Base-by-base conservation (phyloP, 768 basidiomycete genomes). In the Termitomyces sp. region DNA sequence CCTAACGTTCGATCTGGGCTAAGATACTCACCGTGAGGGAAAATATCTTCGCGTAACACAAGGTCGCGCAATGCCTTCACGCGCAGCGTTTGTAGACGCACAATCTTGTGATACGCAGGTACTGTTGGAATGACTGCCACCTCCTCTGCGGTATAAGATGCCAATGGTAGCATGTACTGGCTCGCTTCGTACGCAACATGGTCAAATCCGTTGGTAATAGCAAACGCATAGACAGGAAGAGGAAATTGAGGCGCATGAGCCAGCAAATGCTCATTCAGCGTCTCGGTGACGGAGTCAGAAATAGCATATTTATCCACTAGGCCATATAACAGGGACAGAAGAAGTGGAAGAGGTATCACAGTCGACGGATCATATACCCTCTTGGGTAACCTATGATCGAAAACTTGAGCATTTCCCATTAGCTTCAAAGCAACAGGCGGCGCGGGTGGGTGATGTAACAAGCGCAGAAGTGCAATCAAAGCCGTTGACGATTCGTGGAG, bases 261-360 rank as follows among this genome's bases (percentile, higher is more conserved):
- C 20, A 77, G 63, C 2, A 91, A 72, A 71, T 90, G 88, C 31
- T 73, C 71, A 60, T 77, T 74, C 50, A 91, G 67, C 17, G 73
- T 70, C 3, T 71, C 68, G 57, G 78, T 67, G 51, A 85, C 77
- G 5, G 77, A 63, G 9, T 79, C 77, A 36, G 80, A 75, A 25
- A 91, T 74, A 4, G 75, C 77, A 66, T 91, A 91, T 69, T 91
- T 91, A 72, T 90, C 89, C 38, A 78, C 82, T 46, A 90, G 75
- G 49, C 68, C 72, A 68, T 86, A 80, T 64, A 91, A 74, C 51
- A 79, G 65, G 14, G 83, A 72, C 14, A 72, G 77, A 43, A 91
- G 80, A 17, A 91, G 71, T 25, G 89, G 89, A 10, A 87, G 77
- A 1, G 89, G 89, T 48, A 91, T 85, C 43, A 85, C 73, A 11